A percentile compares a stretch with the other conserved stretches of the same genome.
Evolutionary conservation across 305 asterid species (phyloP).

Genomic region (Plantago rigida): DNA sequence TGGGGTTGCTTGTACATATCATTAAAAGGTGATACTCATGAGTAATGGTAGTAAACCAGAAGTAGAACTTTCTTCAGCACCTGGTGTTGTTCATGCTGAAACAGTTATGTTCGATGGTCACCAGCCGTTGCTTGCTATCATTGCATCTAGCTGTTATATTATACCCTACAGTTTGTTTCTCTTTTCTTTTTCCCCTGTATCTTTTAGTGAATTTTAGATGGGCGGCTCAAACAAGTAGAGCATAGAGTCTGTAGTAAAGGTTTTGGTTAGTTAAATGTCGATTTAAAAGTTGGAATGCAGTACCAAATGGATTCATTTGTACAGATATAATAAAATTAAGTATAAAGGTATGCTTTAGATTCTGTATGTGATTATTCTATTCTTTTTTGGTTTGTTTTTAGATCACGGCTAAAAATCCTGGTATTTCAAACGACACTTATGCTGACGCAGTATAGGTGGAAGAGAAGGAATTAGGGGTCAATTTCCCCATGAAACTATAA

Average conservation of each 20-base stretch:
- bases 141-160: conserved; percentile 1
- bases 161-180: conserved; percentile 1
- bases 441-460: not conserved
- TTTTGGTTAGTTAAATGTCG: conserved; percentile 14
- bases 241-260: conserved; percentile 2
- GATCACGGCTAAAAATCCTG: too few relatives aligned
- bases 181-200: not conserved
- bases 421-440: too few relatives aligned
- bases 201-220: conserved; percentile 14
- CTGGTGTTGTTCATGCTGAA: not conserved
- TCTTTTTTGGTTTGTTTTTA: too few relatives aligned
- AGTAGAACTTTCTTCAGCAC: not conserved
- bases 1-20: conserved; percentile 8
- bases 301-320: conserved; percentile 23
- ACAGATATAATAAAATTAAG: conserved; percentile 10
- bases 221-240: not conserved
- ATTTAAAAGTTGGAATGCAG: conserved; percentile 18
- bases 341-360: not conserved
- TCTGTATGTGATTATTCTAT: not conserved
- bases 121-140: conserved; percentile 1
- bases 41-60: not conserved
- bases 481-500: not conserved
- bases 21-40: conserved; percentile 4
- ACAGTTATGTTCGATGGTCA: not conserved
- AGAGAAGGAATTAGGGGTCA: not conserved